Evolutionary conservation across 257 asterid genomes (phyloP).

Genomic region (Craterostigma plantagineum): DNA sequence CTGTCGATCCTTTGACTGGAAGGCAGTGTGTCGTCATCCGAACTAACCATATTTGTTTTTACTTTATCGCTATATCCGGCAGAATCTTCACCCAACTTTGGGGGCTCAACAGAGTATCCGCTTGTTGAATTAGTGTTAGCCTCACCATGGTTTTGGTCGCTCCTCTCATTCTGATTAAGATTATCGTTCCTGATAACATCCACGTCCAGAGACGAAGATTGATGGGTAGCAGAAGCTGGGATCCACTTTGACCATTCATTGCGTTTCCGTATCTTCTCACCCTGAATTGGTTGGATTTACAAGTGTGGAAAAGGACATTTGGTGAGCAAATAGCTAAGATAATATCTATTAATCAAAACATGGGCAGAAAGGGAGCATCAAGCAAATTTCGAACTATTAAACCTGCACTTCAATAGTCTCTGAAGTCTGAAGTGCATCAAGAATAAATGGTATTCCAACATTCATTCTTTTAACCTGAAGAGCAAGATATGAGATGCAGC

Average conservation of each 20-base stretch:
- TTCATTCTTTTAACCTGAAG: slow-evolving; percentile 66
- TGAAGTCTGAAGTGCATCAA: slow-evolving; percentile 65
- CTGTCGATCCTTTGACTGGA: too few relatives aligned
- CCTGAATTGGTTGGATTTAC: slow-evolving; percentile 24
- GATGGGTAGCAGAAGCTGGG: slow-evolving; percentile 16
- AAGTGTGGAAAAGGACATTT: slow-evolving; percentile 8
- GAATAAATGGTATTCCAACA: slow-evolving; percentile 49
- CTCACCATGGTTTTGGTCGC: slow-evolving; percentile 11
- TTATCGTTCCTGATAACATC: slow-evolving; percentile 15
- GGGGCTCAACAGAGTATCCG: slow-evolving; percentile 8
- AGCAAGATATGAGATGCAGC: slow-evolving; percentile 1
- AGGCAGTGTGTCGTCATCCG: too few relatives aligned
- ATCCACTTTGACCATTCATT: slow-evolving; percentile 73
- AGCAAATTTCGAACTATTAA: slow-evolving; percentile 1
- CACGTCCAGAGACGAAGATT: slow-evolving; percentile 17
- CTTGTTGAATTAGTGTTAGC: slow-evolving; percentile 4
- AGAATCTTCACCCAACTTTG: too few relatives aligned
- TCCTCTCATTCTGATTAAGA: slow-evolving; percentile 19
- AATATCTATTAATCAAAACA: not conserved
- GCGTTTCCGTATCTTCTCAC: slow-evolving; percentile 71
- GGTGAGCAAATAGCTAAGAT: slow-evolving; percentile 5
- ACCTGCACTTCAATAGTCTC: slow-evolving; percentile 79
- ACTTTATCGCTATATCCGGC: too few relatives aligned
- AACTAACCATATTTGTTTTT: too few relatives aligned
- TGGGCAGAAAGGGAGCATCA: too few relatives aligned